Conservation (phyloP, 768 basidiomycete species). For the Leucocoprinus birnbaumii region DNA sequence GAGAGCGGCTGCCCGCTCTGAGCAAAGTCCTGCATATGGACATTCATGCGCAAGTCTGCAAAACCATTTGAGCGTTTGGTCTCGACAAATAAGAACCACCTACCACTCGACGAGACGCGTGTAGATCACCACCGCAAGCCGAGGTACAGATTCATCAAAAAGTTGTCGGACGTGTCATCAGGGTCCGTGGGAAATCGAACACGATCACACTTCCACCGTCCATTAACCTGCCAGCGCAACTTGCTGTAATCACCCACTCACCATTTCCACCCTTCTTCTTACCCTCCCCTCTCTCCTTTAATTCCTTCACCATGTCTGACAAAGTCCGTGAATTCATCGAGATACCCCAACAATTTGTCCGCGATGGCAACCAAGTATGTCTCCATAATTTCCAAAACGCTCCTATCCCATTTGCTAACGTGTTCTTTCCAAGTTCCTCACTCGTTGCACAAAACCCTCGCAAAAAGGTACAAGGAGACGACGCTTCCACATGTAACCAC, state of each 20-base stretch:
- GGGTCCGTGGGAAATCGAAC: slow-evolving; percentile 29
- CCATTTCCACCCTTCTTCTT: slow-evolving; percentile 12
- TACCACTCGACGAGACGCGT: slow-evolving; percentile 4
- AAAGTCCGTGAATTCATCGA: slow-evolving; percentile 89
- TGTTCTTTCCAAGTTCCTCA: slow-evolving; percentile 70
- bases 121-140: background rate
- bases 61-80: slow-evolving; percentile 9
- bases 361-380: slow-evolving; percentile 89
- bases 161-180: slow-evolving; percentile 26
- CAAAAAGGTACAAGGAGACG: slow-evolving; percentile 65
- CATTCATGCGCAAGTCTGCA: slow-evolving; percentile 55
- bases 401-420: slow-evolving; percentile 11
- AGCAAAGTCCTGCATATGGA: slow-evolving; percentile 44
- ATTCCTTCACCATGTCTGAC: slow-evolving; percentile 69
- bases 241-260: slow-evolving; percentile 16
- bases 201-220: slow-evolving; percentile 28
- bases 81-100: slow-evolving; percentile 13
- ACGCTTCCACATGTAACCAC: background rate
- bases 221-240: slow-evolving; percentile 5
- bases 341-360: slow-evolving; percentile 87
- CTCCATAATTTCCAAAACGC: background rate
- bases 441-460: slow-evolving; percentile 96
- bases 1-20: slow-evolving; percentile 27
- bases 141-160: slow-evolving; percentile 18
- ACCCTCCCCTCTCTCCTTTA: slow-evolving; percentile 21